Evolutionary conservation across 2,329 filamentous ascomycete species (phyloP).

Genomic region (Alternaria arborescens): DNA sequence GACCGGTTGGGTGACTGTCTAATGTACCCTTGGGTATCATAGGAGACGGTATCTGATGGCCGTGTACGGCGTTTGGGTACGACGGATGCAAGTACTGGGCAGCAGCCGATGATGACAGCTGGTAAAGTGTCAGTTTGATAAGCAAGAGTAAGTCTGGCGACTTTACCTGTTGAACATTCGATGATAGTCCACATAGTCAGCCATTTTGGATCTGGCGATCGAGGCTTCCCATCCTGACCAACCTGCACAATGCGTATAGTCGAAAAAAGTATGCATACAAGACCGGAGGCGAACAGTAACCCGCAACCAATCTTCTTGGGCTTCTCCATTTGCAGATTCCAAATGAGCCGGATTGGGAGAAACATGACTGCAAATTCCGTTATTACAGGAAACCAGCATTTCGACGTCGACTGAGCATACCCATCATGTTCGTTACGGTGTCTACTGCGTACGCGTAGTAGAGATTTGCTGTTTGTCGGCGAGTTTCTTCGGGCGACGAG

Average conservation of each 20-base stretch:
- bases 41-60: constrained; percentile 5
- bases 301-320: constrained; percentile 47
- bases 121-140: neutral
- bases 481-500: constrained; percentile 35
- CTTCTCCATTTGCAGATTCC: constrained; percentile 47
- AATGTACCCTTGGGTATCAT: constrained; percentile 24
- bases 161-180: constrained; percentile 47
- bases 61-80: constrained; percentile 17
- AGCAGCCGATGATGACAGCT: constrained; percentile 41
- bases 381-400: neutral
- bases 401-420: constrained; percentile 21
- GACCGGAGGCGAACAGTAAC: constrained; percentile 34
- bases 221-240: constrained; percentile 36
- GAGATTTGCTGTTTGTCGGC: constrained; percentile 44
- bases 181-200: constrained; percentile 50
- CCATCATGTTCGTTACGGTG: constrained; percentile 49
- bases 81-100: constrained; percentile 28
- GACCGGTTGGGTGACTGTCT: constrained; percentile 18
- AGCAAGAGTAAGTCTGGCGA: neutral
- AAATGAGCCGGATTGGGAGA: constrained; percentile 49
- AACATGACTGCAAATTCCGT: constrained; percentile 45
- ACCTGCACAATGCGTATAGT: constrained; percentile 46
- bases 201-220: constrained; percentile 46
- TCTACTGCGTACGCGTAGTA: constrained; percentile 51
- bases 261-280: constrained; percentile 39